Evolutionary conservation across 2,329 filamentous ascomycete species (phyloP).

Genomic region (Aschersonia sp.): DNA sequence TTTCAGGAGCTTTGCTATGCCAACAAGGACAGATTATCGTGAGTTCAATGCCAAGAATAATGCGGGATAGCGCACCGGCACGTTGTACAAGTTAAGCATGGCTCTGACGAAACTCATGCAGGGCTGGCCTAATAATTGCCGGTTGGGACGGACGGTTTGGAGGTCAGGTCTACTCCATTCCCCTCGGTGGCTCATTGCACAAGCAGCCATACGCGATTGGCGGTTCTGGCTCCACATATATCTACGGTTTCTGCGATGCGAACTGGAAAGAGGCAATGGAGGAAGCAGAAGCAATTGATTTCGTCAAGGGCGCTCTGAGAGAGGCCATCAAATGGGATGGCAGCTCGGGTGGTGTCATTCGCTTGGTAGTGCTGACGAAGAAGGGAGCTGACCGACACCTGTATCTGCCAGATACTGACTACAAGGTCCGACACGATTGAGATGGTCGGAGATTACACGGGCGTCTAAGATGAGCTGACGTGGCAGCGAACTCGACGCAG

Average conservation of each 20-base stretch:
- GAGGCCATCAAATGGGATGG: conserved; percentile 99
- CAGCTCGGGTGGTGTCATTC: conserved; percentile 93
- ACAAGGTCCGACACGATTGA: conserved; percentile 40
- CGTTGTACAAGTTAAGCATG: too few relatives aligned
- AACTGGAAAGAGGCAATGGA: conserved; percentile 95
- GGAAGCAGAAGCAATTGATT: conserved; percentile 75
- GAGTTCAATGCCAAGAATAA: conserved; percentile 16
- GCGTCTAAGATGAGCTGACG: too few relatives aligned
- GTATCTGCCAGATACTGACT: conserved; percentile 86
- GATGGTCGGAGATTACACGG: too few relatives aligned
- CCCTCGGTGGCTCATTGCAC: conserved; percentile 89
- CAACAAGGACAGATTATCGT: conserved; percentile 92
- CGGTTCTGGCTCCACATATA: conserved; percentile 95
- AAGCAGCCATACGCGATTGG: conserved; percentile 94
- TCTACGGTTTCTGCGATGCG: conserved; percentile 96
- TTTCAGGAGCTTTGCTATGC: conserved; percentile 98
- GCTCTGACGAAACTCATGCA: conserved; percentile 18
- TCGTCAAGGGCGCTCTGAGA: conserved; percentile 79
- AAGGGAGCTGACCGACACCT: conserved; percentile 84
- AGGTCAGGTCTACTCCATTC: conserved; percentile 95
- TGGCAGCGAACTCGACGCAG: too few relatives aligned
- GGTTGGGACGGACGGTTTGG: conserved; percentile 92
- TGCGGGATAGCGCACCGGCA: too few relatives aligned
- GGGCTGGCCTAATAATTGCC: conserved; percentile 95
- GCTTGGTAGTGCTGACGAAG: conserved; percentile 89